Percentiles rank a stretch among this genome's conserved stretches.
phyloP scores from a whole-genome alignment of 1,284 basidiomycete genomes.

The Ganoderma meredithae region DNA sequence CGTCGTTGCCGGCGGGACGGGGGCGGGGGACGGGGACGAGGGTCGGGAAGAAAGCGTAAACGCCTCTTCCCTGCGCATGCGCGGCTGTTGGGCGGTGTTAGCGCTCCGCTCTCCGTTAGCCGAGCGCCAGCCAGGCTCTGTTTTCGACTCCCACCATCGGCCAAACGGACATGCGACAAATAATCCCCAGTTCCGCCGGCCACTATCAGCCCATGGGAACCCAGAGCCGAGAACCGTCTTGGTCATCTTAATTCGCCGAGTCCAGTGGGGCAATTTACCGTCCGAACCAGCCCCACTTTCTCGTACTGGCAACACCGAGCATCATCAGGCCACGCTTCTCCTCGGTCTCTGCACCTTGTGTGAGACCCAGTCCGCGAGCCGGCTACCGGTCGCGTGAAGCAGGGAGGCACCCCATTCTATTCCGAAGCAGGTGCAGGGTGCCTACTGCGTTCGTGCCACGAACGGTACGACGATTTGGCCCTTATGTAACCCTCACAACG shows the following conservation, averaged over 20 bases:
- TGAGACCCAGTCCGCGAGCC: neutral
- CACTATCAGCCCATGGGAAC: neutral
- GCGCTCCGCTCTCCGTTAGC: neutral
- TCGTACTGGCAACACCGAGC: neutral
- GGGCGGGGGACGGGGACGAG: neutral
- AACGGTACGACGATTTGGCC: neutral
- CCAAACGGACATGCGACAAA: neutral
- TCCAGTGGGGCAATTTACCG: neutral
- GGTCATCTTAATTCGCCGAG: neutral
- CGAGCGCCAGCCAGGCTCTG: neutral
- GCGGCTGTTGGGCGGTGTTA: neutral
- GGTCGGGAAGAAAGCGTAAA: slow-evolving; percentile 7
- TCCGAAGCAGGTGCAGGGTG: neutral
- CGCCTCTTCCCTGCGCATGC: neutral
- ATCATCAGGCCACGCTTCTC: neutral
- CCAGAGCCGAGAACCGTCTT: neutral
- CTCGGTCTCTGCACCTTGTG: neutral
- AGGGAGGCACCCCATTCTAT: neutral
- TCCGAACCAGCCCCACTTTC: neutral
- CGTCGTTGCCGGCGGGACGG: slow-evolving; percentile 3
- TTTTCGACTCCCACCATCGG: neutral
- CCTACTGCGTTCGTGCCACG: neutral
- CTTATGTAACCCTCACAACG: slow-evolving; percentile 8
- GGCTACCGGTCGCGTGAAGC: neutral
- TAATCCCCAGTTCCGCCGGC: neutral